Base-by-base conservation (phyloP, 441 rosid genomes). In the Mallotus repandus region DNA sequence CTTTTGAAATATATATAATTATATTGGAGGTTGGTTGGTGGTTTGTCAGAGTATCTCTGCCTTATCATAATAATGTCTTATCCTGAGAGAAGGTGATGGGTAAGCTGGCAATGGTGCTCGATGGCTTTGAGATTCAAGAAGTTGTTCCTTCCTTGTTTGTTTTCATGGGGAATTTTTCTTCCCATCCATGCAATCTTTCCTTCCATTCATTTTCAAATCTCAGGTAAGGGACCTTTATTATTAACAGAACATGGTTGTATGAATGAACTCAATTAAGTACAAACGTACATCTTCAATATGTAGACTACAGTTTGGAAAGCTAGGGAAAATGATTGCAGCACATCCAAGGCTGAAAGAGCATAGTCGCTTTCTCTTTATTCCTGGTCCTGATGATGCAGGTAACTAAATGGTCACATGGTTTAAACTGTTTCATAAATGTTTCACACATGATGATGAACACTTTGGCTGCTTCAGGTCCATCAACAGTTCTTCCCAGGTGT, bases 331-430 rank as follows among this genome's bases (percentile, higher is more conserved):
- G 88, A 88, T 94, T 67, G 91, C 46, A 74, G 79, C 86, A 69
- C 97, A 88, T 83, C 86, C 88, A 19, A 89, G 93, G 73, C 80
- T 94, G 43, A 92, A 81, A 77, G 91, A 88, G 68, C 86, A 84
- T 46, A 87, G 94, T 79, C 86, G 79, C 13, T 96, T 93, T 83
- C 84, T 91, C 52, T 96, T 96, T 78, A 87, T 96, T 72, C 98
- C 97, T 2, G 97, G 98, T 71, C 97, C 97, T 74, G 89, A 87
- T 74, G 99, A 96, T 76, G 89, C 93, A 82, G 99, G 99, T 93
- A 81, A 45, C 2, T 45, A 80, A 68, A 32, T 60, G 75, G 25
- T 15, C 38, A 14, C 22, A 58, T n/a, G 29, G 49, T 62, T 62
- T 12, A 14, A 52, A 21, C 12, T 11, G 21, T 25, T 35, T 5